Evolutionary conservation across 345 rosid genomes (phyloP).

Genomic region (Noccaea caerulescens): DNA sequence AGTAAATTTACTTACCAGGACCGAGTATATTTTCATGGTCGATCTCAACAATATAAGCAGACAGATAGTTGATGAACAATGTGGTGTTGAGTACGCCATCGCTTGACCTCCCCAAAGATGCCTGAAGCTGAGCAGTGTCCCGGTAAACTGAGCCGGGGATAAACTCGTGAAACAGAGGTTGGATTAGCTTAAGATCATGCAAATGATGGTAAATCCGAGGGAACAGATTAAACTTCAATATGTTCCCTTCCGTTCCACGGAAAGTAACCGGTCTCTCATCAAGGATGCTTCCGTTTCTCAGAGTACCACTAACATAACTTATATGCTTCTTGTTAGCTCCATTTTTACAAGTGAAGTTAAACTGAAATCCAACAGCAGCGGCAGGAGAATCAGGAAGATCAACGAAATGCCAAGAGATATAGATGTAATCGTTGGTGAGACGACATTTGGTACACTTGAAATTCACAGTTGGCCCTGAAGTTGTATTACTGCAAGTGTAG

Average conservation of each 20-base stretch:
- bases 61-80: slow-evolving; percentile 73
- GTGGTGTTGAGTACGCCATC: slow-evolving; percentile 86
- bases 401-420: slow-evolving; percentile 86
- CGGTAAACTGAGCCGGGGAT: slow-evolving; percentile 69
- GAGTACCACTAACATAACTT: slow-evolving; percentile 76
- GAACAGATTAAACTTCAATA: slow-evolving; percentile 81
- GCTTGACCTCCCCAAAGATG: slow-evolving; percentile 64
- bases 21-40: slow-evolving; percentile 73
- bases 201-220: slow-evolving; percentile 74
- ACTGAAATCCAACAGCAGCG: slow-evolving; percentile 82
- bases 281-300: slow-evolving; percentile 64
- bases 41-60: slow-evolving; percentile 80
- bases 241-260: slow-evolving; percentile 68
- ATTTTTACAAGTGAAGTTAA: slow-evolving; percentile 67
- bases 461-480: slow-evolving; percentile 73
- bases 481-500: slow-evolving; percentile 75
- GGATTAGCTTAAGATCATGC: slow-evolving; percentile 73
- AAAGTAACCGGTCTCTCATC: slow-evolving; percentile 78
- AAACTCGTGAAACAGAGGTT: slow-evolving; percentile 91
- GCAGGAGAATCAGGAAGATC: slow-evolving; percentile 87
- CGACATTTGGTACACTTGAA: slow-evolving; percentile 71
- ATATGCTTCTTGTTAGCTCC: slow-evolving; percentile 56
- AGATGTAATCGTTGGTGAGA: slow-evolving; percentile 57
- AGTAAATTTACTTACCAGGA: slow-evolving; percentile 66
- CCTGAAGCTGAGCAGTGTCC: slow-evolving; percentile 65